These are phyloP conservation scores for Cytauxzoon felis DNA, from an alignment of 169 alveolate genomes.

Conservation along the genomic window DNA sequence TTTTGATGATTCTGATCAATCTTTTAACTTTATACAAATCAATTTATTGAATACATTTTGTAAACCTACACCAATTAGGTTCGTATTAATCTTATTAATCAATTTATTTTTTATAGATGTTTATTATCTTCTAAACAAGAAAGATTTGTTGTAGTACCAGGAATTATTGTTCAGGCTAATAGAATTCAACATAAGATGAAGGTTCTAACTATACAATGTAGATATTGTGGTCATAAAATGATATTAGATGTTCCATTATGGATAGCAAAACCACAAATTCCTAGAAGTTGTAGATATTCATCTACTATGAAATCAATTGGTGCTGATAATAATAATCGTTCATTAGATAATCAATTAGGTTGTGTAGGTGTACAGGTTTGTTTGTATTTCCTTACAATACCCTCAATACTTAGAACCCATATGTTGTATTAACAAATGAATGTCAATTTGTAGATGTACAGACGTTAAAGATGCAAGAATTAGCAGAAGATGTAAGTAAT, in stretches of 20 bases:
- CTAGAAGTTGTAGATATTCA: slow-evolving; percentile 72
- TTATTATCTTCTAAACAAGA: slow-evolving; percentile 78
- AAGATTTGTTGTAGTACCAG: slow-evolving; percentile 90
- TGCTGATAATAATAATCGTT: slow-evolving; percentile 35
- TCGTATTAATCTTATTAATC: not conserved
- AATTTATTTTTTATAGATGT: not conserved
- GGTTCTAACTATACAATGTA: slow-evolving; percentile 80
- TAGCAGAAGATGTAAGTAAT: slow-evolving; percentile 93
- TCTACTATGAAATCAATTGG: slow-evolving; percentile 68
- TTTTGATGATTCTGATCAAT: slow-evolving; percentile 66
- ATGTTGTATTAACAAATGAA: slow-evolving; percentile 89
- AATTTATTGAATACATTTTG: slow-evolving; percentile 70
- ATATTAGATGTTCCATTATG: slow-evolving; percentile 84
- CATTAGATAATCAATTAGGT: slow-evolving; percentile 69
- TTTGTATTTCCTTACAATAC: not conserved
- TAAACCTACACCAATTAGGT: slow-evolving; percentile 74
- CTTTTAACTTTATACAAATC: slow-evolving; percentile 66
- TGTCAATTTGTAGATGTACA: slow-evolving; percentile 94
- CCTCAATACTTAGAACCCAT: slow-evolving; percentile 80
- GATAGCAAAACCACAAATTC: slow-evolving; percentile 77
- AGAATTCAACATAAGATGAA: slow-evolving; percentile 84
- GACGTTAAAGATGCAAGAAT: slow-evolving; percentile 93
- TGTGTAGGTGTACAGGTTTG: slow-evolving; percentile 55
- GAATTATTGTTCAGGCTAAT: slow-evolving; percentile 91
- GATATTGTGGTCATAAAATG: slow-evolving; percentile 88